Conservation (phyloP, 2,329 filamentous ascomycete genomes). For the Akanthomyces uredinophilus region DNA sequence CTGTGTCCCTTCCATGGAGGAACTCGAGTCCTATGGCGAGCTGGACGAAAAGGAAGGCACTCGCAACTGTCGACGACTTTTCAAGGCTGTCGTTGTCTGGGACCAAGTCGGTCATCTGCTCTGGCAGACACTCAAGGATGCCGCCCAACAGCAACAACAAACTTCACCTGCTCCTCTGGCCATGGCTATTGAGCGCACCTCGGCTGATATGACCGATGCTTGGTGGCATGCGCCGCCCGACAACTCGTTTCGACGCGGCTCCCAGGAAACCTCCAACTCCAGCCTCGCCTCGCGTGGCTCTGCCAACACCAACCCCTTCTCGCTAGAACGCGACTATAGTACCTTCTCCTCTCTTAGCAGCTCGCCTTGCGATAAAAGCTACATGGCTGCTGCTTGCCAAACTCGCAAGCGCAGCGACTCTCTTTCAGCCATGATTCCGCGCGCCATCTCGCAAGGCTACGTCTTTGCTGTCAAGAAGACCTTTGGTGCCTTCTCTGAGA, state of each 20-base stretch:
- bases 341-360: conserved; percentile 5
- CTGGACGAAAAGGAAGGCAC: conserved; percentile 32
- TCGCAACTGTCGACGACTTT: conserved; percentile 30
- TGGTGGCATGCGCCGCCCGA: conserved; percentile 4
- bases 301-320: background rate
- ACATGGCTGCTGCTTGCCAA: background rate
- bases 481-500: conserved; percentile 8
- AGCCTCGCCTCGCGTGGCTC: conserved; percentile 8
- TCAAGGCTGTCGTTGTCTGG: conserved; percentile 36
- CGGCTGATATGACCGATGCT: background rate
- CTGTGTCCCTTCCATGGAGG: conserved; percentile 29
- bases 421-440: conserved; percentile 9
- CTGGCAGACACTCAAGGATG: conserved; percentile 25
- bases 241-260: conserved; percentile 5
- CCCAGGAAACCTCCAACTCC: conserved; percentile 6
- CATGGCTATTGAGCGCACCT: background rate
- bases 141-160: conserved; percentile 15
- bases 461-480: conserved; percentile 15
- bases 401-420: conserved; percentile 11
- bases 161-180: background rate
- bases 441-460: conserved; percentile 11
- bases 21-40: conserved; percentile 28
- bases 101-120: conserved; percentile 32
- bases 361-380: conserved; percentile 4
- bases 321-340: conserved; percentile 5